These are phyloP conservation scores for Aspergillus kassunensis DNA, from an alignment of 495 filamentous ascomycete genomes.

Conservation along the genomic window DNA sequence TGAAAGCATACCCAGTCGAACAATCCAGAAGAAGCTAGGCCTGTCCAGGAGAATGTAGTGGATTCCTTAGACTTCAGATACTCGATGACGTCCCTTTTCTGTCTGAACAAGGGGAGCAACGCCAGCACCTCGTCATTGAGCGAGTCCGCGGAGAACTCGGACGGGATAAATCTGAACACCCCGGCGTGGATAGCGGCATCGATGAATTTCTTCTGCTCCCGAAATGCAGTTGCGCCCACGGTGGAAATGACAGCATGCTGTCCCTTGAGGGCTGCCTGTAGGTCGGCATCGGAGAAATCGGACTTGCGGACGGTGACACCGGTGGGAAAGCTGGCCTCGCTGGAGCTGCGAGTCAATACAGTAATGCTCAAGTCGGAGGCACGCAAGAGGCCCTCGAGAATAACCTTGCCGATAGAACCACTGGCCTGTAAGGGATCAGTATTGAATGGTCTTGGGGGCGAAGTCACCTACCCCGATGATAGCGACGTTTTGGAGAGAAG, in stretches of 20 bases:
- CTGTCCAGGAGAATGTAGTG: conserved; percentile 45
- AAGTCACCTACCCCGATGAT: conserved; percentile 22
- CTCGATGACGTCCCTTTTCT: conserved; percentile 41
- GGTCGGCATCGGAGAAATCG: conserved; percentile 57
- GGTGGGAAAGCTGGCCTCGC: conserved; percentile 35
- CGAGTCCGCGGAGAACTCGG: conserved; percentile 32
- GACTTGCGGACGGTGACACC: conserved; percentile 46
- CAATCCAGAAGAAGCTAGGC: conserved; percentile 44
- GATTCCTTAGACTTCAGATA: conserved; percentile 43
- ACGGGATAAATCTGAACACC: conserved; percentile 52
- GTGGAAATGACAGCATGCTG: conserved; percentile 46
- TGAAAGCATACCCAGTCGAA: conserved; percentile 45
- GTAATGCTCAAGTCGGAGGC: conserved; percentile 55
- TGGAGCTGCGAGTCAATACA: conserved; percentile 38
- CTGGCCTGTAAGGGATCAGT: conserved; percentile 24
- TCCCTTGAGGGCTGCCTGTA: conserved; percentile 38
- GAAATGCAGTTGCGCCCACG: conserved; percentile 29
- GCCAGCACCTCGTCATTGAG: conserved; percentile 29
- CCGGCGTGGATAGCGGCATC: conserved; percentile 57
- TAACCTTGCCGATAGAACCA: conserved; percentile 35
- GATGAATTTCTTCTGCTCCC: conserved; percentile 46
- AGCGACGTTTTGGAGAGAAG: conserved; percentile 22
- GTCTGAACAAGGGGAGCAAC: conserved; percentile 40
- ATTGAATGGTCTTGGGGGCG: not conserved
- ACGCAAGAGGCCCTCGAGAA: conserved; percentile 30